Base-by-base conservation (phyloP, 208 protist species). In the Blechomonas ayalai region DNA sequence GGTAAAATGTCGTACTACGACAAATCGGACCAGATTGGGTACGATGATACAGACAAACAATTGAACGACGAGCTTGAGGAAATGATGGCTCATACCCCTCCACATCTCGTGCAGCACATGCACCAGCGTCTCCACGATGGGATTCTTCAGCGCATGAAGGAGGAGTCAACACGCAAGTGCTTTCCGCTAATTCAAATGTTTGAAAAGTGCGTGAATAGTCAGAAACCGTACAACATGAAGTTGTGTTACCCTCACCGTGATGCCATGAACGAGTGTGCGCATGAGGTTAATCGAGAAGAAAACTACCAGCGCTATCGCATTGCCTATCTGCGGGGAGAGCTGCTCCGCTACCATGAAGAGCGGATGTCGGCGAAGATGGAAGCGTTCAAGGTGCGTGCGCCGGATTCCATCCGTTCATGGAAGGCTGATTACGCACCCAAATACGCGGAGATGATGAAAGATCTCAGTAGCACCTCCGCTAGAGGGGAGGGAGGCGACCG, bases 121-220 rank as follows among this genome's bases (percentile, higher is more conserved):
- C 73, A 88, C 47, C 84, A 92, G 31, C 79, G 84, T 32, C 59
- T 92, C 27, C 84, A 92, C 59, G 84, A 92, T 45, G 84, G 67
- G 20, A 90, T 92, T 50, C 46, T 92, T 22, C 66, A 75, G n/a
- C 72, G 79, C 12, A 80, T 92, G 76, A 92, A 92, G 46, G 84
- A 88, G 45, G 80, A 92, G 27, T 79, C 68, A 8, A 86, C 84
- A 13, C 66, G 73, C 12, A 82, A 78, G 44, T 92, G 84, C 47
- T 81, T 78, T 65, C 34, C 63, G 4, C 81, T 89, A 47, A 61
- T 89, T 2, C 64, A 82, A 45, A 85, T 80, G 48, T 90, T 82
- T 48, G 71, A 85, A 46, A 29, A 65, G 12, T 92, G 84, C 43
- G 77, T 83, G 3, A 87, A 92, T 39, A 61, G 41, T 8, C 59